phyloP scores from a whole-genome alignment of 208 protist species.

The Trypanosoma congolense region DNA sequence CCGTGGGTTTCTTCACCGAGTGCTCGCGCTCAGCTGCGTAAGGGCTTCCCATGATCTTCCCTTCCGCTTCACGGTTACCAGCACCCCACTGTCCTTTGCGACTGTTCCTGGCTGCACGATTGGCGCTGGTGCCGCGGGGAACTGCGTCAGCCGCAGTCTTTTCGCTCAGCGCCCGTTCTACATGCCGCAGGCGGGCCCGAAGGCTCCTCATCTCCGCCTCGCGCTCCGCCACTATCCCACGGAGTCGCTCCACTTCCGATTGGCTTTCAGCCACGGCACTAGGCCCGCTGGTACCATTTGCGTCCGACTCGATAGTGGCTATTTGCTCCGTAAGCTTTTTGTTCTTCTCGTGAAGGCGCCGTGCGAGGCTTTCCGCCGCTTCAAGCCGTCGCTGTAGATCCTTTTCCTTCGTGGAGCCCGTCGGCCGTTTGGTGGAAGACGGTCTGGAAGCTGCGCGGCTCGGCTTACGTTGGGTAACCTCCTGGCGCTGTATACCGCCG shows the following conservation, averaged over 20 bases:
- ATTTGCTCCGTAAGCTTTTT: slow-evolving; percentile 22
- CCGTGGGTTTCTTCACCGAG: too few species aligned
- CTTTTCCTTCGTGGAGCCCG: not conserved
- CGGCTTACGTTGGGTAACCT: not conserved
- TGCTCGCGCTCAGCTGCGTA: too few species aligned
- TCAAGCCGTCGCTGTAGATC: slow-evolving; percentile 15
- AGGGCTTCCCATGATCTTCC: too few species aligned
- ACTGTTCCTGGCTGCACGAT: not conserved
- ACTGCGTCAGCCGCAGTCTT: not conserved
- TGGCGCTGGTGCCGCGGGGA: not conserved
- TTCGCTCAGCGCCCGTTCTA: too few species aligned
- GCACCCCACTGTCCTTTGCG: too few species aligned
- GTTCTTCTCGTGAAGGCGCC: slow-evolving; percentile 32
- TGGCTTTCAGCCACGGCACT: slow-evolving; percentile 10
- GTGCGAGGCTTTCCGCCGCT: slow-evolving; percentile 26
- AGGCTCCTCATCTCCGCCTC: not conserved
- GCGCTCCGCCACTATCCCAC: not conserved
- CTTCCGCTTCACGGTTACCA: too few species aligned
- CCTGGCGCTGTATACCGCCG: not conserved
- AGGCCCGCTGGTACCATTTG: not conserved
- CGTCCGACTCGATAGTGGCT: slow-evolving; percentile 2
- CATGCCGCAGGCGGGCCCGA: too few species aligned
- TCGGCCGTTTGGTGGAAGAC: not conserved
- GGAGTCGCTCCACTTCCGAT: slow-evolving; percentile 15
- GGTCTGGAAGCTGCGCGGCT: not conserved